Evolutionary conservation across 345 rosid species (phyloP).

Genomic region (Euphorbia tirucalli): DNA sequence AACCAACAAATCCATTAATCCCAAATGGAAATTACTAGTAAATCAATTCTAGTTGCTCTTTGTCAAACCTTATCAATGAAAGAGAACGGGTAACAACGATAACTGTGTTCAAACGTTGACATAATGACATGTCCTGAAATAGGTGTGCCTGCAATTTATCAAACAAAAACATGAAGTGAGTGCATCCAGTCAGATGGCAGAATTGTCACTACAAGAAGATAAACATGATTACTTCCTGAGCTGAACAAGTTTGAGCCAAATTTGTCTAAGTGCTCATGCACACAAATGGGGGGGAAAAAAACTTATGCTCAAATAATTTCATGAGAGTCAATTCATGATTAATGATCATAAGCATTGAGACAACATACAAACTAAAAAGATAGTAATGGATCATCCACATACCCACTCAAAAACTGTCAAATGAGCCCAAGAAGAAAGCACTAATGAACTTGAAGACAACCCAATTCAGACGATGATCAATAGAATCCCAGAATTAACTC

Average conservation of each 20-base stretch:
- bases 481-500: not conserved
- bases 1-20: not conserved
- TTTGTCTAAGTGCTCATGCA: too few species aligned
- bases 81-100: conserved; percentile 64
- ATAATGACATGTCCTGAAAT: conserved; percentile 22
- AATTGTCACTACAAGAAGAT: not conserved
- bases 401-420: not conserved
- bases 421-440: not conserved
- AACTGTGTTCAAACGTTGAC: conserved; percentile 46
- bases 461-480: conserved; percentile 10
- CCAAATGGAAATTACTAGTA: not conserved
- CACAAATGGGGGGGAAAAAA: too few species aligned
- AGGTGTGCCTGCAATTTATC: conserved; percentile 33
- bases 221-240: not conserved
- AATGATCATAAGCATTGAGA: conserved; percentile 7
- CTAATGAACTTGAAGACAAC: not conserved
- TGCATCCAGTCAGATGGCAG: not conserved
- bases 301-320: too few species aligned
- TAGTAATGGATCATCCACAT: not conserved
- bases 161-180: conserved; percentile 10
- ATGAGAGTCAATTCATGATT: too few species aligned
- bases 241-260: not conserved
- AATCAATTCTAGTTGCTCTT: not conserved
- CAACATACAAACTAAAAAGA: conserved; percentile 6
- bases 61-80: conserved; percentile 55